Base-by-base conservation (phyloP, 495 filamentous ascomycete genomes). In the Daldinia concentrica region DNA sequence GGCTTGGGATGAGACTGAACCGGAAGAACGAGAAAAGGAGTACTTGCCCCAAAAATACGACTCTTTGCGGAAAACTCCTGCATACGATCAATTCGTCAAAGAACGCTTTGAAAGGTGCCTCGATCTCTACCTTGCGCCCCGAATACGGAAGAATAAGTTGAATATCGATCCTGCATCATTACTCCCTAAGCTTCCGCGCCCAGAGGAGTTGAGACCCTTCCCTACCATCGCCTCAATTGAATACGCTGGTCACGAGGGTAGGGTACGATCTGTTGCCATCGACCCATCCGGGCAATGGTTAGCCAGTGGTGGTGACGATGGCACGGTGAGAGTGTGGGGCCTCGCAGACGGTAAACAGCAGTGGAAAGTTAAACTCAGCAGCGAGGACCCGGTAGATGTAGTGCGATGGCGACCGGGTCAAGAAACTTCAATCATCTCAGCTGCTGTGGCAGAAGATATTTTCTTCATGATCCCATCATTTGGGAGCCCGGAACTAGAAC, bases 91-190 rank as follows among this genome's bases (percentile, higher is more conserved):
- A 59, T 92, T 97, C 62, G 88, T 98, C 71, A 97, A 97, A 76
- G 95, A 98, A 82, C 90, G 93, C 73, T 99, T 99, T 69, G 96
- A 99, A 78, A 85, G 95, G 72, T 97, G 94, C 77, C 82, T 99
- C 72, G 95, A 99, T 81, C 86, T 99, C 6, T 99, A 99, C 77
- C 87, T 99, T 36, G 95, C 95, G 34, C 96, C 96, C 54, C 85
- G 95, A 69, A 90, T 98, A 62, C 89, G 96, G 61, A 90, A 94
- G 72, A 98, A 92, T 82, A 93, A 95, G 79, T 86, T 98, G 74
- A 97, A 98, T 80, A 98, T 99, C 74, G 95, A 99, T 72, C 95
- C 95, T 4, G 92, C 93, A 78, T 95, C 92, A 48, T 81, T 99
- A 37, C 87, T 99, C 39, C 96, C 95, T 26, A 98, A 98, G 77